A percentile compares a stretch with the other conserved stretches of the same genome.
Conservation (phyloP, 129 eudicot genomes). For the Arctium lappa region DNA sequence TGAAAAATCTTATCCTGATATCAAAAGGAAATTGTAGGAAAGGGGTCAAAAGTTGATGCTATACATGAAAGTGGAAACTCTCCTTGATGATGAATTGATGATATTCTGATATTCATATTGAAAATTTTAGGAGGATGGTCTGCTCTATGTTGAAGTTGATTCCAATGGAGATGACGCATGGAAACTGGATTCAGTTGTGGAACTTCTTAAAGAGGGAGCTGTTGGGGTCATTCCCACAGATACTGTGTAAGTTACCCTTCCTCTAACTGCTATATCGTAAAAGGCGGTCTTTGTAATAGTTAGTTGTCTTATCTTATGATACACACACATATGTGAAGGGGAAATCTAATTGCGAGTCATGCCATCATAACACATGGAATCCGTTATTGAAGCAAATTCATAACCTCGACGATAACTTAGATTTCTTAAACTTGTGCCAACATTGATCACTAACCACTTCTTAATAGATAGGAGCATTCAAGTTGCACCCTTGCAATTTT, state of each 20-base stretch:
- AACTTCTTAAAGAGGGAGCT: slow-evolving; percentile 76
- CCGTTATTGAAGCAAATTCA: background rate
- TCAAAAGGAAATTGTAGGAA: background rate
- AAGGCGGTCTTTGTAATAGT: background rate
- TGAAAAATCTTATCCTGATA: background rate
- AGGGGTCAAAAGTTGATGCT: background rate
- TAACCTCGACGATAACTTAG: background rate
- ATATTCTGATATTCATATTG: background rate
- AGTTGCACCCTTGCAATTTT: background rate
- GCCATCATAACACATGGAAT: background rate
- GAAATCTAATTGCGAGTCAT: background rate
- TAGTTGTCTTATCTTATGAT: background rate
- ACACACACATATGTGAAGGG: background rate
- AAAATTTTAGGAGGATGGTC: slow-evolving; percentile 46
- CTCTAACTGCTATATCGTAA: background rate
- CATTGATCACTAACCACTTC: background rate
- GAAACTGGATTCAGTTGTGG: slow-evolving; percentile 77
- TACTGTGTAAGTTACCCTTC: slow-evolving; percentile 54
- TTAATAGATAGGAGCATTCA: background rate
- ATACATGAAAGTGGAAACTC: background rate
- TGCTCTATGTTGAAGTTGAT: slow-evolving; percentile 74
- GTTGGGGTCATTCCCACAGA: slow-evolving; percentile 99
- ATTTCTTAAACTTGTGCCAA: background rate
- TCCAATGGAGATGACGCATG: slow-evolving; percentile 66
- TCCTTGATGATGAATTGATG: background rate